Evolutionary conservation across 148 eudicot genomes (phyloP), one percentile per base, ranked within the genome.

Genomic region (Camellia granthamiana): DNA sequence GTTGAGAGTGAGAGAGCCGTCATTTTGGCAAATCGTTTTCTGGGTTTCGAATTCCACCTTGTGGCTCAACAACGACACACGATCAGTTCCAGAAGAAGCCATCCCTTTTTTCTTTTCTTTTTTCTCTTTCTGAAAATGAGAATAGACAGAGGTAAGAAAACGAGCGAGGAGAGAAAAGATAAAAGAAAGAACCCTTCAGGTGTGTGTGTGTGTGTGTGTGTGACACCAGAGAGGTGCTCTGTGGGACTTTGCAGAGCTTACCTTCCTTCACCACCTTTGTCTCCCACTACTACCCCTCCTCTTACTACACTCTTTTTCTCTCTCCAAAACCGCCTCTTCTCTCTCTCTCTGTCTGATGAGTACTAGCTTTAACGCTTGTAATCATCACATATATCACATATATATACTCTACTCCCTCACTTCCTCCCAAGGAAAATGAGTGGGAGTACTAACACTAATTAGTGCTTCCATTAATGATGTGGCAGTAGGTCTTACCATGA

Each of bases 81-180:
- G 74, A 71, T 19, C 67, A 75, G 41, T 58, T 21, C 63, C 0
- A 4, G 68, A 60, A 76, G 55, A 60, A 76, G 55, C 68, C 68
- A 61, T 62, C 43, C 44, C 54, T 5, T 43, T 43, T 49, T 74
- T 47, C 52, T 41, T 10, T 68, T 43, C 52, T 43, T 72, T 23
- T 58, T 7, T 23, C 46, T 23, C 46, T n/a, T n/a, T 73, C 15
- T 30, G 19, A 43, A 56, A 3, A 18, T 61, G 51, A 42, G 3
- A 75, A 15, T 7, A 30, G 7, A 44, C 19, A 69, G 18, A 5
- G 72, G 38, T 30, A 30, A 69, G 6, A 41, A 6, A 5, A 21
- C 7, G 41, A 16, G 49, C 42, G 12, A 6, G 38, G 23, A 13
- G 16, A 43, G 30, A 46, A 15, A 43, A 15, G 65, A 46, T 16